A percentile compares a stretch with the other conserved stretches of the same genome.
These are phyloP conservation scores for Rhynchosporium secalis DNA, from an alignment of 2,329 filamentous ascomycete genomes.

Conservation along the genomic window DNA sequence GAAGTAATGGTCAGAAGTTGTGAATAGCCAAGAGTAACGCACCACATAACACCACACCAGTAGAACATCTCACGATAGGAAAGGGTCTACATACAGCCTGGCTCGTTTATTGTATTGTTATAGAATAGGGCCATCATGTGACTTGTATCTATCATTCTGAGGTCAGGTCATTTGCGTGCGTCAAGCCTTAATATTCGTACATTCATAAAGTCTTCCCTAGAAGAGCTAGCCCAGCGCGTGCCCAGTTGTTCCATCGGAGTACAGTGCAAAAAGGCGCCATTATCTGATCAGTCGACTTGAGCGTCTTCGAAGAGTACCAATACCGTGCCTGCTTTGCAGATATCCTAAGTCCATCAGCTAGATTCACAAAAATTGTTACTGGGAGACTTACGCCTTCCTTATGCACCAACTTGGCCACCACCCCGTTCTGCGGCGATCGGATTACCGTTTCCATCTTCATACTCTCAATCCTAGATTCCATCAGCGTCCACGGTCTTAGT, in stretches of 20 bases:
- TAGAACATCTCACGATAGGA: too few relatives aligned
- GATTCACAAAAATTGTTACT: slow-evolving; percentile 15
- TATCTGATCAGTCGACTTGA: slow-evolving; percentile 5
- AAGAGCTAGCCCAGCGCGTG: too few relatives aligned
- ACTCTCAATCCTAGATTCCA: slow-evolving; percentile 65
- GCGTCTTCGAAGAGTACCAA: slow-evolving; percentile 68
- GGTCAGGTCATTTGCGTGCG: background rate
- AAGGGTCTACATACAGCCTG: too few relatives aligned
- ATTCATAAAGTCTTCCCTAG: background rate
- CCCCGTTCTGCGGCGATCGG: slow-evolving; percentile 70
- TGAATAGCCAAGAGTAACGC: slow-evolving; percentile 40
- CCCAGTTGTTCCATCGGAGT: background rate
- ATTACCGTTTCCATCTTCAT: slow-evolving; percentile 93
- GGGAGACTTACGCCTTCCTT: slow-evolving; percentile 65
- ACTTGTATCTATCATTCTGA: background rate
- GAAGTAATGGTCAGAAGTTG: slow-evolving; percentile 51
- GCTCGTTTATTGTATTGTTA: too few relatives aligned
- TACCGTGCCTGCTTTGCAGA: slow-evolving; percentile 75
- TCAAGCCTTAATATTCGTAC: background rate
- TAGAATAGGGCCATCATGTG: background rate
- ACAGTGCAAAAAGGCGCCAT: background rate
- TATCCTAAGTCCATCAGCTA: slow-evolving; percentile 53
- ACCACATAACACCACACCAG: too few relatives aligned
- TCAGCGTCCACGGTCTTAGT: slow-evolving; percentile 19
- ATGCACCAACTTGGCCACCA: slow-evolving; percentile 72